Conservation (phyloP, 106 monocot genomes). For the Apostasia ramifera region DNA sequence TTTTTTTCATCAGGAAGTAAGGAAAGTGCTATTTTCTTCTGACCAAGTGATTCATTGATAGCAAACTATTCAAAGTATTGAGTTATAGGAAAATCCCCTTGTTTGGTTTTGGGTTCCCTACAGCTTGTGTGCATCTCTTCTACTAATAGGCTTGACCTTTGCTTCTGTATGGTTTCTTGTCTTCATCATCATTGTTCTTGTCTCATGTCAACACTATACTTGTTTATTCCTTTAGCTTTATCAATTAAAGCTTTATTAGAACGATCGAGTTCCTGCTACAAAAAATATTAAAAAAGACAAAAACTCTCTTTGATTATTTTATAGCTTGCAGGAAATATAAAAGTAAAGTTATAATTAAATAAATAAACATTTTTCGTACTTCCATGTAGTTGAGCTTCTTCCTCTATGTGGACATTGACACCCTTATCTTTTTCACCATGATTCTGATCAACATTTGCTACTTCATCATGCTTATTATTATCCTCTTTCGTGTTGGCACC, state of each 20-base stretch:
- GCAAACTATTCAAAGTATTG: conserved; percentile 35
- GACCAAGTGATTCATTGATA: conserved; percentile 6
- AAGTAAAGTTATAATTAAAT: background rate
- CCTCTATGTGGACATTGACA: conserved; percentile 81
- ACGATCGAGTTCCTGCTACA: conserved; percentile 41
- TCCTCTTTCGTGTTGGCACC: no score
- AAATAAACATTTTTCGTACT: conserved; percentile 49
- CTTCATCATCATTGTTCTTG: conserved; percentile 49
- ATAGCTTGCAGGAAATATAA: background rate
- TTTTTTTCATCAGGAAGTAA: no score
- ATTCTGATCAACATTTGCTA: no score
- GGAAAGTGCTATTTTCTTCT: conserved; percentile 15
- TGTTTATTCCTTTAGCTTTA: conserved; percentile 53
- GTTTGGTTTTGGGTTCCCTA: conserved; percentile 71
- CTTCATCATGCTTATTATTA: no score
- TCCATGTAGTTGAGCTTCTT: conserved; percentile 69
- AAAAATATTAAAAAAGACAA: conserved; percentile 9
- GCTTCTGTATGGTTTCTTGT: conserved; percentile 53
- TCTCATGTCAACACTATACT: conserved; percentile 53
- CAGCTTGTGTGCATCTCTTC: conserved; percentile 40
- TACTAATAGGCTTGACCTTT: conserved; percentile 64
- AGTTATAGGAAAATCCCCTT: conserved; percentile 23
- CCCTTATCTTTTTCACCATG: no score
- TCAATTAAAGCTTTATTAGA: conserved; percentile 35
- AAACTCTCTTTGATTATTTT: background rate